These are phyloP conservation scores for Thuidium tamariscinum DNA, from an alignment of 225 moss, liverwort and hornwort genomes.

Conservation along the genomic window DNA sequence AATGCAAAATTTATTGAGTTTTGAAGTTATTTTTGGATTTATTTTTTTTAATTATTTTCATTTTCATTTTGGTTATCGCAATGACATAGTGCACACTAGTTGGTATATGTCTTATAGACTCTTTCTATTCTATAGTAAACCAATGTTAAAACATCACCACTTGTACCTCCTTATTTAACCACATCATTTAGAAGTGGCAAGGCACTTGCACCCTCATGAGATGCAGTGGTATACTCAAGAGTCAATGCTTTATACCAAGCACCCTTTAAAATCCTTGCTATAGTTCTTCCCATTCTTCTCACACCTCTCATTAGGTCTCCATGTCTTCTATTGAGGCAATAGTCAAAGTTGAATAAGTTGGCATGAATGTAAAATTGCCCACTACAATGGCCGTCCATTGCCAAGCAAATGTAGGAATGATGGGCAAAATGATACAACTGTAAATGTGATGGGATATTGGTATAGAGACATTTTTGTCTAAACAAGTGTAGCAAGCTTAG, in stretches of 20 bases:
- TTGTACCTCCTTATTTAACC: no score
- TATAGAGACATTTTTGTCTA: fast-evolving
- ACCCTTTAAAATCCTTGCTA: background rate
- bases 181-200: background rate
- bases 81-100: no score
- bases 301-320: fast-evolving
- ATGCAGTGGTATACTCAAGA: no score
- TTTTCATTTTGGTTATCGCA: no score
- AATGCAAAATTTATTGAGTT: no score
- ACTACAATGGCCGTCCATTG: fast-evolving
- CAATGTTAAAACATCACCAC: no score
- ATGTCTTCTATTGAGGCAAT: background rate
- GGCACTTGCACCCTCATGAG: no score
- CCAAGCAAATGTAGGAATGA: background rate
- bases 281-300: background rate
- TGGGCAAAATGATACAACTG: fast-evolving
- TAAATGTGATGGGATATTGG: fast-evolving
- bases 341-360: background rate
- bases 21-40: no score
- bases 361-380: background rate
- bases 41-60: no score
- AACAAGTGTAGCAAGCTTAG: no score
- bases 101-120: no score
- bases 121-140: no score
- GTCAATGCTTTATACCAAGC: background rate